Evolutionary conservation across 169 alveolate species (phyloP), one percentile per base, ranked within the genome.

Genomic region (Neospora caninum): DNA sequence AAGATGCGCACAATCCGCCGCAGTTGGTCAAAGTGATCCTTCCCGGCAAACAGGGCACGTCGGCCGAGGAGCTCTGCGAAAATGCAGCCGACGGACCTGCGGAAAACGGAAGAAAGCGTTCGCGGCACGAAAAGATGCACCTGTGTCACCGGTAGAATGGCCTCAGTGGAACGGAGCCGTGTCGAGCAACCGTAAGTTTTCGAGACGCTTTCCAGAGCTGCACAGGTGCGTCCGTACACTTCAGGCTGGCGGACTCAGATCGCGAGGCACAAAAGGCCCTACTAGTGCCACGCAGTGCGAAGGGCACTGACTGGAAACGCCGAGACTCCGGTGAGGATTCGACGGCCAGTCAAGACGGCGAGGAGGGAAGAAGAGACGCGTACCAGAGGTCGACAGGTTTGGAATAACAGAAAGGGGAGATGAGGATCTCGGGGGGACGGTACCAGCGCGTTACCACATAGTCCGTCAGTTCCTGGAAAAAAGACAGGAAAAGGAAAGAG

Each of bases 341-440:
- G n/a, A n/a, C n/a, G 58, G 58, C 4, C 58, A 13, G 58, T 4
- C 58, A 49, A 49, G 22, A 49, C 58, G 13, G 58, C 58, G 58
- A 4, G 13, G 4, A 7, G 22, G 13, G 22, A 13, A 49, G 13
- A 13, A 49, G 58, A 49, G 58, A 49, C 13, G 58, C 58, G 58
- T 70, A 89, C 99, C 99, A 99, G 54, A 99, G 96, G 95, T 99
- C 99, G 78, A 98, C 97, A 20, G 99, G 98, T 88, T 97, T 96
- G 22, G 98, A 96, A 91, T 98, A 98, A 91, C 97, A 97, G 73
- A 96, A 96, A 6, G 98, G 98, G 87, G 97, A 97, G 25, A 98
- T 95, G 82, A 98, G 97, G 54, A 98, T 98, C 95, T 98, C 99
- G 2, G 99, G 99, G 0, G 99, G 98, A 69, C 99, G 94, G 92